These are phyloP conservation scores for Letharia columbiana DNA, from an alignment of 495 filamentous ascomycete species.

Conservation along the genomic window DNA sequence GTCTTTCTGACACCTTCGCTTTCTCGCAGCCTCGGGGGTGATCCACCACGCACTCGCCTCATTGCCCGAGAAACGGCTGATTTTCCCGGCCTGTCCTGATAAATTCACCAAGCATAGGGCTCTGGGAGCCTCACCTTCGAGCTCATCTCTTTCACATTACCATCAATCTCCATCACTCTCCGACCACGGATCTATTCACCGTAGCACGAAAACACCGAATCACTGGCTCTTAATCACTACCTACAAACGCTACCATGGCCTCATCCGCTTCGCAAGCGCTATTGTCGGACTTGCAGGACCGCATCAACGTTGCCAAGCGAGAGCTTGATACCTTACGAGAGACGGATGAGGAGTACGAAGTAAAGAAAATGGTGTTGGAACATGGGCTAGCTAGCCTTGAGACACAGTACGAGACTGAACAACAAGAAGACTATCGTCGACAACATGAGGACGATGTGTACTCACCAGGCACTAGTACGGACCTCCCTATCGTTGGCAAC, in stretches of 20 bases:
- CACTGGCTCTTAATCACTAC: background rate
- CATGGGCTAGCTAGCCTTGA: constrained; percentile 13
- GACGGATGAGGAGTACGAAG: background rate
- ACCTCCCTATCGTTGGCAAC: constrained; percentile 5
- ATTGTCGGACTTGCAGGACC: background rate
- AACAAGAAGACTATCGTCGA: constrained; percentile 3
- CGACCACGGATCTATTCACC: background rate
- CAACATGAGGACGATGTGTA: constrained; percentile 7
- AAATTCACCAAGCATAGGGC: background rate
- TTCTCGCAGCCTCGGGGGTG: background rate
- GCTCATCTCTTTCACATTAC: background rate
- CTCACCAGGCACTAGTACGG: background rate
- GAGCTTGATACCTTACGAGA: constrained; percentile 7
- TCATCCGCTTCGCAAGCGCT: constrained; percentile 2
- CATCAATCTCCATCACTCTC: background rate
- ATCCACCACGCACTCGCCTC: background rate
- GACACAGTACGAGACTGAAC: constrained; percentile 4
- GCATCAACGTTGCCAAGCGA: constrained; percentile 5
- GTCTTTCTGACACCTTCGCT: background rate
- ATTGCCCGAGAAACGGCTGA: background rate
- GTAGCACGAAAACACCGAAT: background rate
- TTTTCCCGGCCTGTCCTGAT: background rate
- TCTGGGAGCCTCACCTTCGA: background rate
- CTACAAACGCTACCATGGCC: constrained; percentile 3
- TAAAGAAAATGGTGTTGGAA: constrained; percentile 13